Conservation (phyloP, 2,329 filamentous ascomycete genomes). For the Hypoxylon sp. region DNA sequence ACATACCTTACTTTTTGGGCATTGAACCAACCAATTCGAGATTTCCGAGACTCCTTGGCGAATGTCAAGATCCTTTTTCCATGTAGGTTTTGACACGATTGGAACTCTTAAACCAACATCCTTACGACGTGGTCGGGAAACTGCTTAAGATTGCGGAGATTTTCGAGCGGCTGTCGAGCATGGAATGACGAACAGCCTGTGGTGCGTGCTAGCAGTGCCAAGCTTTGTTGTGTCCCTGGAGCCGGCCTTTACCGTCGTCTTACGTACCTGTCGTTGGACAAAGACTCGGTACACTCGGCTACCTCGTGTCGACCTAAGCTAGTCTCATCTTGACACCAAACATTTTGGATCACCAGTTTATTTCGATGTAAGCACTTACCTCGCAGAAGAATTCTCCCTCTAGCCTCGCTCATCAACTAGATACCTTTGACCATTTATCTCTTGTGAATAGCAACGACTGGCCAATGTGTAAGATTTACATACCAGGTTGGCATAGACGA, state of each 20-base stretch:
- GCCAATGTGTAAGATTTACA: conserved; percentile 25
- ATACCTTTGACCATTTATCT: conserved; percentile 17
- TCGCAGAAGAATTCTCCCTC: conserved; percentile 26
- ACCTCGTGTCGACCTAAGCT: conserved; percentile 26
- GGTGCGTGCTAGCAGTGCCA: conserved; percentile 11
- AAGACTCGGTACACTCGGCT: conserved; percentile 5
- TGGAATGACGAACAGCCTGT: conserved; percentile 15
- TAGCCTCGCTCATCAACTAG: conserved; percentile 3
- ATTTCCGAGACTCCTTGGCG: conserved; percentile 26
- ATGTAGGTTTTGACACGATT: no score
- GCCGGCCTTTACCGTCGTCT: not conserved
- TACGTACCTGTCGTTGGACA: conserved; percentile 7
- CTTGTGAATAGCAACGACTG: conserved; percentile 18
- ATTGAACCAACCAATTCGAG: conserved; percentile 13
- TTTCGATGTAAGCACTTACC: conserved; percentile 20
- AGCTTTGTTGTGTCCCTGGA: conserved; percentile 21
- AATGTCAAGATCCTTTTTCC: conserved; percentile 23
- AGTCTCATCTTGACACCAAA: conserved; percentile 33
- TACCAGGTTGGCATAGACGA: conserved; percentile 21
- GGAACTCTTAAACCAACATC: conserved; percentile 2
- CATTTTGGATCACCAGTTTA: conserved; percentile 22
- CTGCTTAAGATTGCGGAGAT: conserved; percentile 13
- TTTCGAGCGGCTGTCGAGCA: conserved; percentile 15
- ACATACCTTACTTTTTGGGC: conserved; percentile 34
- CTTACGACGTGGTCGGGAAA: conserved; percentile 4